phyloP scores from a whole-genome alignment of 441 rosid species.

The Rhodomyrtus psidioides region DNA sequence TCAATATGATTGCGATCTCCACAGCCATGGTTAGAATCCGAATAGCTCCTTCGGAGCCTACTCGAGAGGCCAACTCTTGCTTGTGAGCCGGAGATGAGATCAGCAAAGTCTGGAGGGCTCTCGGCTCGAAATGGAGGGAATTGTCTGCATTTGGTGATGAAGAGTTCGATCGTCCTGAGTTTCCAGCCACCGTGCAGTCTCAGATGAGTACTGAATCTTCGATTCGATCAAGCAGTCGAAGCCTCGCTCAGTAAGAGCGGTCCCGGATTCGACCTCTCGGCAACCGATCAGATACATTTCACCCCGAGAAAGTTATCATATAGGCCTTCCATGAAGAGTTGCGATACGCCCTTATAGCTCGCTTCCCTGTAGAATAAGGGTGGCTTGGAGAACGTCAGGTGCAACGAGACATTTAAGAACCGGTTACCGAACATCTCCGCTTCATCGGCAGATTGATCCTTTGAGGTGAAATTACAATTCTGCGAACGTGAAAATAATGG shows the following conservation, averaged over 20 bases:
- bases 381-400: not conserved
- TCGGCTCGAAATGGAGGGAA: not conserved
- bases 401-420: conserved; percentile 12
- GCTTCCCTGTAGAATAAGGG: not conserved
- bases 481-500: conserved; percentile 5
- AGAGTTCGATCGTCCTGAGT: not conserved
- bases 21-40: not conserved
- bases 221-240: not conserved
- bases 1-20: not conserved
- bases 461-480: not conserved
- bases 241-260: not conserved
- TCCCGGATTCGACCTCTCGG: not conserved
- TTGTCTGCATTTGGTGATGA: not conserved
- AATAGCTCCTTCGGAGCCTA: not conserved
- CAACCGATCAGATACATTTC: not conserved
- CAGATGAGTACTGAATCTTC: not conserved
- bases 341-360: not conserved
- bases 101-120: not conserved
- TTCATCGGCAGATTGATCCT: not conserved
- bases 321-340: conserved; percentile 4
- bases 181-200: not conserved
- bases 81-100: not conserved
- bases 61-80: not conserved
- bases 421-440: not conserved
- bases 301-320: not conserved